phyloP scores from a whole-genome alignment of 768 basidiomycete species.

The Leccinum imitatum region DNA sequence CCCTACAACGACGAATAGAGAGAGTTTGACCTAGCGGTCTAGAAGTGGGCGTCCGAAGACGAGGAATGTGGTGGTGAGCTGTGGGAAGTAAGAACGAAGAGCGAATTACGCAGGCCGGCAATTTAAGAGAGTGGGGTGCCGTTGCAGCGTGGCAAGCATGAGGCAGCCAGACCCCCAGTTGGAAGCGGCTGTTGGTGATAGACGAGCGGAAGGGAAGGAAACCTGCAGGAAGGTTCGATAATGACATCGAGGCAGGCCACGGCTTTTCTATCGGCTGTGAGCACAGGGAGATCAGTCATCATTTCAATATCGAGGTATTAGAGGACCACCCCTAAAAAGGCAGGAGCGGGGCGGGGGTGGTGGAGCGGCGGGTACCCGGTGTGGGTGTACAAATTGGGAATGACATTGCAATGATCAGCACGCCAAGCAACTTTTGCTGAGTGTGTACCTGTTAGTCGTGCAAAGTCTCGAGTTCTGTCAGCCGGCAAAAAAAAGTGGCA shows the following conservation, averaged over 20 bases:
- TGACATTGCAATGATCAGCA: constrained; percentile 7
- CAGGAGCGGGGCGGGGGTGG: constrained; percentile 13
- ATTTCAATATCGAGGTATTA: constrained; percentile 27
- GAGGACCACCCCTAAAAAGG: constrained; percentile 28
- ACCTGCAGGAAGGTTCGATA: constrained; percentile 30
- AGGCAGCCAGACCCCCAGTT: constrained; percentile 33
- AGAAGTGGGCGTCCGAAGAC: constrained; percentile 23
- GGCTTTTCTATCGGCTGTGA: constrained; percentile 32
- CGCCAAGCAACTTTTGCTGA: constrained; percentile 1
- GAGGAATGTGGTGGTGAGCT: constrained; percentile 18
- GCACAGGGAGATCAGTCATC: constrained; percentile 29
- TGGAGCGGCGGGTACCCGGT: constrained; percentile 2
- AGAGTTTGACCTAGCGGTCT: constrained; percentile 26
- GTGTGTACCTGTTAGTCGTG: not conserved
- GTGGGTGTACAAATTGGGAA: not conserved
- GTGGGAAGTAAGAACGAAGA: constrained; percentile 30
- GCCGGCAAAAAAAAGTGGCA: not conserved
- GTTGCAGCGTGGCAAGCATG: constrained; percentile 38
- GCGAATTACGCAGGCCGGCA: constrained; percentile 22
- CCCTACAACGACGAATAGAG: constrained; percentile 17
- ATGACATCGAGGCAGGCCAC: constrained; percentile 18
- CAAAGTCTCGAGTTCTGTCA: constrained; percentile 3
- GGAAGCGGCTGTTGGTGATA: constrained; percentile 34
- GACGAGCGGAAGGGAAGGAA: constrained; percentile 31
- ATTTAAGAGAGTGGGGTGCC: constrained; percentile 33